Base-by-base conservation (phyloP, 1,284 basidiomycete genomes). In the Pseudozyma tsukubaensis region DNA sequence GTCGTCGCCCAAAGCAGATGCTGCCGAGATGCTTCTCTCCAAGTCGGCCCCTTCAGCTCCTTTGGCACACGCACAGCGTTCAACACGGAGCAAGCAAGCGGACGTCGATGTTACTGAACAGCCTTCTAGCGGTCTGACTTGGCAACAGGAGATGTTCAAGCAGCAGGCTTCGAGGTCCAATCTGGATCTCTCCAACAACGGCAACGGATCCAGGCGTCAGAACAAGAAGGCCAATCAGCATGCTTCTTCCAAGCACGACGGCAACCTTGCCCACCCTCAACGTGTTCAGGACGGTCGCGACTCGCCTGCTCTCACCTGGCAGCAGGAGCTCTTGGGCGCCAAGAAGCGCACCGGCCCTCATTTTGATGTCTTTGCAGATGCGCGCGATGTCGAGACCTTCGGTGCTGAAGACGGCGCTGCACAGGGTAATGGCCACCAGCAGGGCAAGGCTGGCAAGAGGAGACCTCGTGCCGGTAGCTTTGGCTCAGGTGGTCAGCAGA, bases 291-390 rank as follows among this genome's bases (percentile, higher is more conserved):
- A 60, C 18, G 65, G 66, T 8, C 59, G 57, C 19, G 73, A 66
- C 40, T 72, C 74, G 19, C 64, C 68, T n/a, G 66, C 69, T 16
- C 34, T 78, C 44, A 80, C 76, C 32, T 80, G 78, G 78, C 78
- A 80, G 59, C 78, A 80, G 39, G 76, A 76, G 56, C 63, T 78
- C 10, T 47, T 80, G 12, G 68, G 61, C 18, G 62, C 57, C 50
- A 70, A 78, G 60, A 76, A 73, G 60, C 68, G 67, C 34, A 47
- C 47, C 9, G 78, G 78, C 4, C 75, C 76, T 45, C 69, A 74
- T 24, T 78, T 63, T 51, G 78, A 78, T 40, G 74, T 78, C 57
- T 79, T 79, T 62, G 78, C 78, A 16, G 78, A 79, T 54, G 64
- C 76, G 0, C 70, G 73, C 19, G 78, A 79, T 36, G 71, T 67